Conservation (phyloP, 2,329 filamentous ascomycete species). For the Pseudocercospora vitis region DNA sequence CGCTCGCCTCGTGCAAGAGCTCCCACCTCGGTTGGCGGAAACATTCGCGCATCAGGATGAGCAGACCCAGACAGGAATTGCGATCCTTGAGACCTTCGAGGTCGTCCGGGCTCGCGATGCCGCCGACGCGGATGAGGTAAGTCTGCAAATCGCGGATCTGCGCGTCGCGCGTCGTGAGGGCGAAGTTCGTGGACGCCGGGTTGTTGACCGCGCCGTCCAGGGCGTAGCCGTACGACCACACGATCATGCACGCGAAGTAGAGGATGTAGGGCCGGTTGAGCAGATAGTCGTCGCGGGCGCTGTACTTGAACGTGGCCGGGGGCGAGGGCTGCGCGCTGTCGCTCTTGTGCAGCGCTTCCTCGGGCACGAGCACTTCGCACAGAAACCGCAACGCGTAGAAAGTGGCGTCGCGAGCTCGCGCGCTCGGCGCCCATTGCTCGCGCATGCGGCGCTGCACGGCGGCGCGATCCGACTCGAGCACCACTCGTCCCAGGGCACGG, state of each 20-base stretch:
- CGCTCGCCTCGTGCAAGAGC: constrained; percentile 81
- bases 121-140: constrained; percentile 72
- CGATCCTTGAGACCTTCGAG: constrained; percentile 71
- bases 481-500: constrained; percentile 78
- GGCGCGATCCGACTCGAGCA: constrained; percentile 77
- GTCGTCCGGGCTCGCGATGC: constrained; percentile 72
- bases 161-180: constrained; percentile 61
- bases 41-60: constrained; percentile 77
- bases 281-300: constrained; percentile 81
- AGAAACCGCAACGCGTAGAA: constrained; percentile 91
- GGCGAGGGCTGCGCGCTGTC: constrained; percentile 25
- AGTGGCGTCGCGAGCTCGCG: constrained; percentile 83
- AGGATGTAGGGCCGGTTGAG: constrained; percentile 93
- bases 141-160: constrained; percentile 75
- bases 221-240: constrained; percentile 94
- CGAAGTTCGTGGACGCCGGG: constrained; percentile 27
- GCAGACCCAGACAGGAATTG: constrained; percentile 77
- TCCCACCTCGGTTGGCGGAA: constrained; percentile 89
- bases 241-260: constrained; percentile 86
- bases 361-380: constrained; percentile 73
- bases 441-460: constrained; percentile 81
- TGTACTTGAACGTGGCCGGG: constrained; percentile 59
- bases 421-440: constrained; percentile 83
- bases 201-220: constrained; percentile 77
- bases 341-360: constrained; percentile 42